Conservation (phyloP, 768 basidiomycete genomes). For the Cytidiella melzeri region DNA sequence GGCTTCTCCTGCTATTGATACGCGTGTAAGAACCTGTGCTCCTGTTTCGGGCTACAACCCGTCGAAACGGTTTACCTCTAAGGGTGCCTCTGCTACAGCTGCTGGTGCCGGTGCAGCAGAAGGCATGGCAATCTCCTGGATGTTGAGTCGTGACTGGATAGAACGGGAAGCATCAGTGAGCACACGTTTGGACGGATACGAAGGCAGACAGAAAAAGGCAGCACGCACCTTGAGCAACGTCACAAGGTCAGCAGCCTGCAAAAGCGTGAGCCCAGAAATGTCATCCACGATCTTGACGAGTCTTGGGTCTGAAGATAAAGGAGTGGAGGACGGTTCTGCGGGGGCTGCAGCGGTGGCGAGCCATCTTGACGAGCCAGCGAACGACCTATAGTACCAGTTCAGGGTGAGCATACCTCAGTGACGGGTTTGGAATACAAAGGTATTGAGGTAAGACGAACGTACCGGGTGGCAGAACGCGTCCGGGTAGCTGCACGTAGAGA, state of each 20-base stretch:
- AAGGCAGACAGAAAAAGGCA: too few species aligned
- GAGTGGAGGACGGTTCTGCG: slow-evolving; percentile 39
- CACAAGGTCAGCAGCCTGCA: slow-evolving; percentile 95
- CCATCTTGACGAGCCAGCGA: slow-evolving; percentile 35
- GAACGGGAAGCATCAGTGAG: background rate
- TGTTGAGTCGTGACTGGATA: slow-evolving; percentile 80
- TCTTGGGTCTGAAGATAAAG: slow-evolving; percentile 50
- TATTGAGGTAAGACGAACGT: too few species aligned
- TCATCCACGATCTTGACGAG: slow-evolving; percentile 86
- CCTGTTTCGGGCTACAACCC: too few species aligned
- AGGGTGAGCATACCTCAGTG: background rate
- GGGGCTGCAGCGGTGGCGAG: slow-evolving; percentile 49
- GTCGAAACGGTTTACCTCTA: slow-evolving; percentile 44
- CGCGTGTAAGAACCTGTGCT: background rate
- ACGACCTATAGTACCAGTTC: slow-evolving; percentile 11
- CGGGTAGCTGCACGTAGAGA: slow-evolving; percentile 21
- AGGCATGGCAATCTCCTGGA: slow-evolving; percentile 95
- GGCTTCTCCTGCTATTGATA: slow-evolving; percentile 82
- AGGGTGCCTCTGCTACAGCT: slow-evolving; percentile 48
- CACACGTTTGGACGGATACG: too few species aligned
- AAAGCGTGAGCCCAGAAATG: slow-evolving; percentile 79
- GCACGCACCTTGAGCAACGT: slow-evolving; percentile 74
- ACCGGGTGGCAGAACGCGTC: slow-evolving; percentile 20
- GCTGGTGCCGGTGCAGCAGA: slow-evolving; percentile 59
- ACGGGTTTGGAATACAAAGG: too few species aligned